Evolutionary conservation across 2,329 filamentous ascomycete genomes (phyloP).

Genomic region (Chaetoscypha palmicola): DNA sequence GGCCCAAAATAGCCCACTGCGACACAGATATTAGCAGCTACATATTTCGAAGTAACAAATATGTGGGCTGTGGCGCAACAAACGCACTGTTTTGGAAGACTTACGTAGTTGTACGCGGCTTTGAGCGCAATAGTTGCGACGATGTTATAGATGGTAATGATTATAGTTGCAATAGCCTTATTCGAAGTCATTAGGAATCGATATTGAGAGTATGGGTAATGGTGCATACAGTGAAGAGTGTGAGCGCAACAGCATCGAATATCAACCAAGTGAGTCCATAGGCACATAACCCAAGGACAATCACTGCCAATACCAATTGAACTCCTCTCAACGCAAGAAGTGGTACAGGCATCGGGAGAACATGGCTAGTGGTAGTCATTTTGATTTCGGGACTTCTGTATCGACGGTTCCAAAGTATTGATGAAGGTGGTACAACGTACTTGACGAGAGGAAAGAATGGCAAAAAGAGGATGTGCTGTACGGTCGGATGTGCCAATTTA

Average conservation of each 20-base stretch:
- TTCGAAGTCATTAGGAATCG: background rate
- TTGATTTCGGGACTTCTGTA: background rate
- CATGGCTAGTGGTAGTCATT: constrained; percentile 1
- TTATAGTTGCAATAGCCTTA: constrained; percentile 3
- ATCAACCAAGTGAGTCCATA: background rate
- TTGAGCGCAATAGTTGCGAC: constrained; percentile 1
- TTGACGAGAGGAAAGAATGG: background rate
- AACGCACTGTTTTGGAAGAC: too few relatives aligned
- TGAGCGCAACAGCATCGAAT: background rate
- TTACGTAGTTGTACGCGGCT: constrained; percentile 4
- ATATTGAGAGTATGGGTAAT: background rate
- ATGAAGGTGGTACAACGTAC: too few relatives aligned
- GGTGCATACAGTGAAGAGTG: constrained; percentile 2
- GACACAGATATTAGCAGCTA: too few relatives aligned
- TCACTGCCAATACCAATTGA: constrained; percentile 1
- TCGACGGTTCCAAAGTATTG: too few relatives aligned
- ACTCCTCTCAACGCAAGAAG: background rate
- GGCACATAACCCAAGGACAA: constrained; percentile 1
- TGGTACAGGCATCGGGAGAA: background rate
- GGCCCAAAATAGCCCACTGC: constrained; percentile 5
- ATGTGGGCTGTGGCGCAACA: too few relatives aligned
- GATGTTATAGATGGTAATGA: constrained; percentile 2
- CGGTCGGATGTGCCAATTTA: too few relatives aligned
- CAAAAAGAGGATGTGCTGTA: too few relatives aligned
- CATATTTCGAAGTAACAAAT: too few relatives aligned